These are phyloP conservation scores for Novakomyces olei DNA, from an alignment of 805 yeast genomes.

Conservation along the genomic window DNA sequence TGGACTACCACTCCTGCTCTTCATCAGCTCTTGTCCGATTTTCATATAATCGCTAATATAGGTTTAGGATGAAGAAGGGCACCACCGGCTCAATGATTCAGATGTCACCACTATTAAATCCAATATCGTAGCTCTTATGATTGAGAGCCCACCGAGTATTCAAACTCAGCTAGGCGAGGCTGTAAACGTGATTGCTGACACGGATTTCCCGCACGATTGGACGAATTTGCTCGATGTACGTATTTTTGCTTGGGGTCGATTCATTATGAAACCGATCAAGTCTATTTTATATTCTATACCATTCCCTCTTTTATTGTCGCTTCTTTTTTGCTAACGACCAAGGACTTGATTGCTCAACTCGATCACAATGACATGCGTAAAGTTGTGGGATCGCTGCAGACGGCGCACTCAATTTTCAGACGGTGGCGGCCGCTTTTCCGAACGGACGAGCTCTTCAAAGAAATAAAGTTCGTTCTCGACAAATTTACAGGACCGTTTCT, in stretches of 20 bases:
- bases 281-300: conserved; percentile 15
- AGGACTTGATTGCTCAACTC: conserved; percentile 43
- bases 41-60: conserved; percentile 80
- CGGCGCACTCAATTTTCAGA: conserved; percentile 87
- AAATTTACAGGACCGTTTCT: conserved; percentile 67
- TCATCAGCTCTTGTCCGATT: neutral
- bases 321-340: too few relatives aligned
- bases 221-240: conserved; percentile 45
- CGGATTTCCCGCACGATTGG: conserved; percentile 91
- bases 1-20: too few relatives aligned
- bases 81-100: conserved; percentile 30
- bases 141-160: conserved; percentile 43
- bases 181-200: conserved; percentile 76
- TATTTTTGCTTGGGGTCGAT: conserved; percentile 15
- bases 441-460: conserved; percentile 71
- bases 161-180: conserved; percentile 93
- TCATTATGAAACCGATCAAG: neutral
- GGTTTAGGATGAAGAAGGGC: conserved; percentile 7
- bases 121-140: conserved; percentile 74
- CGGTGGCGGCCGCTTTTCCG: conserved; percentile 92
- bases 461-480: conserved; percentile 66
- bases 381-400: conserved; percentile 69
- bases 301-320: too few relatives aligned
- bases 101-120: conserved; percentile 50
- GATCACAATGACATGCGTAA: conserved; percentile 42